phyloP scores from a whole-genome alignment of 129 eudicot genomes.

The Artemisia annua region DNA sequence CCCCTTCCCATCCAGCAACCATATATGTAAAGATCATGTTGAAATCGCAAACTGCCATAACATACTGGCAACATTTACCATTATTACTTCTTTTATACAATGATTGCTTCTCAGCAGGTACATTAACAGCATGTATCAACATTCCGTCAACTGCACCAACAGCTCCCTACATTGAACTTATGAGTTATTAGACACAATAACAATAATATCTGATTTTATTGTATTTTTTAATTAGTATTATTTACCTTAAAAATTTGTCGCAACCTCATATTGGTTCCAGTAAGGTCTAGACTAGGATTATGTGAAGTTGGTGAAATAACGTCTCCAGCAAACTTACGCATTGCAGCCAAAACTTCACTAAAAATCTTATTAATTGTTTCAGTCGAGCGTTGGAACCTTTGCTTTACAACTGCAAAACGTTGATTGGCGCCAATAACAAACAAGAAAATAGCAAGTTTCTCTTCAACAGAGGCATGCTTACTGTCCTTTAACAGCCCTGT shows the following conservation, averaged over 20 bases:
- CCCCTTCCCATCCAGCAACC: slow-evolving; percentile 17
- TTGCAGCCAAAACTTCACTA: background rate
- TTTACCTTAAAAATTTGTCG: background rate
- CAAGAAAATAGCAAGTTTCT: slow-evolving; percentile 9
- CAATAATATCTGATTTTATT: background rate
- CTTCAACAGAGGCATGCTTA: slow-evolving; percentile 4
- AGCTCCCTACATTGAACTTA: slow-evolving; percentile 13
- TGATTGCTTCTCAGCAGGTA: background rate
- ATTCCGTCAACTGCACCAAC: slow-evolving; percentile 19
- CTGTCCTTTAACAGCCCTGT: slow-evolving; percentile 15
- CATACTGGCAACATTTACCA: slow-evolving; percentile 7
- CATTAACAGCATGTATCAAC: slow-evolving; percentile 6
- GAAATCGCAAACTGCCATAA: slow-evolving; percentile 11
- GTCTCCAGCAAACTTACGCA: slow-evolving; percentile 10
- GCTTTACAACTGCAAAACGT: background rate
- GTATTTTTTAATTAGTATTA: background rate
- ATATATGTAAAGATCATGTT: slow-evolving; percentile 13
- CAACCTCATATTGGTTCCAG: background rate
- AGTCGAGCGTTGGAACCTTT: background rate
- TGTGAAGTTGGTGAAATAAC: background rate
- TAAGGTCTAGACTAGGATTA: background rate
- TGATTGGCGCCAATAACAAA: background rate
- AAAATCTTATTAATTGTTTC: background rate
- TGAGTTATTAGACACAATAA: background rate
- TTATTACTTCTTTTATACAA: background rate